Evolutionary conservation across 768 basidiomycete genomes (phyloP), one percentile per base, ranked within the genome.

Genomic region (Suillus brevipes): DNA sequence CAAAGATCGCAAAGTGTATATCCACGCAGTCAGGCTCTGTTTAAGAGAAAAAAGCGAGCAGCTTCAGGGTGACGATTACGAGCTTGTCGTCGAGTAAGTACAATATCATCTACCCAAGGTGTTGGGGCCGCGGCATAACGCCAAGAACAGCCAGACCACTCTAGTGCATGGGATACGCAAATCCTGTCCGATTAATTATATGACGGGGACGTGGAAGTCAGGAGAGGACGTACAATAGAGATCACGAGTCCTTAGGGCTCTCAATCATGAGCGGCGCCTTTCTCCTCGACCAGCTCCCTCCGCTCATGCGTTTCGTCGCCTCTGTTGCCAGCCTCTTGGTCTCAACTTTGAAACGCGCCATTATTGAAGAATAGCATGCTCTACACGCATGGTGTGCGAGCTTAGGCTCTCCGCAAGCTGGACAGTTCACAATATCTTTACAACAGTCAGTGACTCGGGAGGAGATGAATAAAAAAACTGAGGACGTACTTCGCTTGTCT

Each of bases 331-430:
- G 13, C 62, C 60, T 64, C 66, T 66, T 74, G 8, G 67, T 52
- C 34, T 67, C 65, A 13, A 66, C 69, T 49, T 47, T 75, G 34
- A 67, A 75, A 52, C 66, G 69, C 57, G 75, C 67, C 57, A 69
- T 47, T 61, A 76, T 78, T 28, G 69, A 64, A 40, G 76, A 70
- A 71, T 91, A 96, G 75, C 96, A 98, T 40, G 80, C 82, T 63
- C 87, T 84, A 78, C 96, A 99, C 16, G 95, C 78, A 74, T 96
- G 89, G 73, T 97, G 95, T 20, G 92, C 89, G 18, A 96, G 87
- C 75, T 97, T 97, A 53, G 94, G 88, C 18, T 82, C 80, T 34
- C 96, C 96, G 70, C 96, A 98, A 31, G 86, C 91, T n/a, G 92
- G 88, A 72, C 96, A 99, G 68, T 89, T 86, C 65, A 92, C 92